Evolutionary conservation across 139 green algal genomes (phyloP).

Genomic region (Gonium pectorale): DNA sequence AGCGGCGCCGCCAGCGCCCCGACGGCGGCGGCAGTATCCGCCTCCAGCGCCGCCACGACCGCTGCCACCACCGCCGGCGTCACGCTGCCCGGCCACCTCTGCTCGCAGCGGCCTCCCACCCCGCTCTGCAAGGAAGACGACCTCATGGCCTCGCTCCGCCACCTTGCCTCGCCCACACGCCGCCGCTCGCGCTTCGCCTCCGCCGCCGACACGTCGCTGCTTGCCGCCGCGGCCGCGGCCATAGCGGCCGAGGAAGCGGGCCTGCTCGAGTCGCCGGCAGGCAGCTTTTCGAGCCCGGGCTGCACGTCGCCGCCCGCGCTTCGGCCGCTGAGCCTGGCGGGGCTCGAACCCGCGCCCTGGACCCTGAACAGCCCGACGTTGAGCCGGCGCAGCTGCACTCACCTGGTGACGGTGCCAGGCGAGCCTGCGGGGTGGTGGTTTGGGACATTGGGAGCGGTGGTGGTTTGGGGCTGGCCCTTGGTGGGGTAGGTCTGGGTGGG

Average conservation of each 20-base stretch:
- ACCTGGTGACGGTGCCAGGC: conserved; percentile 15
- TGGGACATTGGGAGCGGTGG: too few relatives aligned
- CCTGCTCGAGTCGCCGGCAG: conserved; percentile 8
- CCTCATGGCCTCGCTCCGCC: background rate
- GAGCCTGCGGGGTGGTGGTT: too few relatives aligned
- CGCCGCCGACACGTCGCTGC: conserved; percentile 1
- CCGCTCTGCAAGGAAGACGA: conserved; percentile 30
- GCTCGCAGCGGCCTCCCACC: conserved; percentile 19
- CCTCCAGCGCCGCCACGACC: background rate
- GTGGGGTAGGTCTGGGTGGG: too few relatives aligned
- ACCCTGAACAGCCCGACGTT: background rate
- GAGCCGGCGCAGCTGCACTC: background rate
- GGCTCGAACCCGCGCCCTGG: too few relatives aligned
- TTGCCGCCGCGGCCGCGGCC: conserved; percentile 8
- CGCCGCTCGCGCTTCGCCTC: conserved; percentile 38
- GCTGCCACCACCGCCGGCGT: background rate
- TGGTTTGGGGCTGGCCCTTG: too few relatives aligned
- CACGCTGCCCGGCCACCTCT: conserved; percentile 1
- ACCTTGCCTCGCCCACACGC: background rate
- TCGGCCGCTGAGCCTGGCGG: too few relatives aligned
- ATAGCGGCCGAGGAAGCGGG: conserved; percentile 3
- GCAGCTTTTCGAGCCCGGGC: background rate
- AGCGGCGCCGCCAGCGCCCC: too few relatives aligned
- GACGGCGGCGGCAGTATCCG: too few relatives aligned
- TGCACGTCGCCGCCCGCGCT: too few relatives aligned